Percentiles rank a stretch among this genome's conserved stretches.
Conservation (phyloP, 139 green algal genomes). For the Tetraselmis striata region DNA sequence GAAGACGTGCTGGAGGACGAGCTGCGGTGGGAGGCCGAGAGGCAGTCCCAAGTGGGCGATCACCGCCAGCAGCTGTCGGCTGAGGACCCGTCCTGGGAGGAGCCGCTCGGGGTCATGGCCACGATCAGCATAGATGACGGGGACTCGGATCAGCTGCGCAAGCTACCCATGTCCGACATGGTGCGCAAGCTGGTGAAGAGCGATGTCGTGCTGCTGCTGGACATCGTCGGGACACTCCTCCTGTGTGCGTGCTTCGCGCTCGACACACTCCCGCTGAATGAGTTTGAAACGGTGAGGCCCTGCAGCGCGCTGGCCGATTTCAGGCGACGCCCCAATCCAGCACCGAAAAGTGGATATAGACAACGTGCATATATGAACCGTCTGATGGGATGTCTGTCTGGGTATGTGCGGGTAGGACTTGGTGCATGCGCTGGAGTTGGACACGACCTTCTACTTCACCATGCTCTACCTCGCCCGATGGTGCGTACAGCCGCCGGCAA, state of each 20-base stretch:
- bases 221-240: neutral
- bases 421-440: neutral
- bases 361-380: too few relatives aligned
- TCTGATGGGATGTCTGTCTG: too few relatives aligned
- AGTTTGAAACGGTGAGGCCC: neutral
- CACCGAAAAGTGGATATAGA: too few relatives aligned
- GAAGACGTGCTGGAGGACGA: too few relatives aligned
- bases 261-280: neutral
- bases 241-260: neutral
- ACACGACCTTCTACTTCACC: neutral
- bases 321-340: too few relatives aligned
- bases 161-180: neutral
- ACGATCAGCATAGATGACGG: neutral
- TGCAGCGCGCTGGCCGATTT: too few relatives aligned
- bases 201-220: neutral
- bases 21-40: too few relatives aligned
- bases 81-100: too few relatives aligned
- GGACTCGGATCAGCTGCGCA: neutral
- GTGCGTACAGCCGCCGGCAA: too few relatives aligned
- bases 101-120: neutral
- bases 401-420: too few relatives aligned
- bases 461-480: neutral
- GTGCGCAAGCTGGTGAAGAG: neutral
- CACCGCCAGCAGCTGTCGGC: too few relatives aligned
- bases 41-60: too few relatives aligned